Evolutionary conservation across 768 basidiomycete species (phyloP).

Genomic region (Kwoniella sp.): DNA sequence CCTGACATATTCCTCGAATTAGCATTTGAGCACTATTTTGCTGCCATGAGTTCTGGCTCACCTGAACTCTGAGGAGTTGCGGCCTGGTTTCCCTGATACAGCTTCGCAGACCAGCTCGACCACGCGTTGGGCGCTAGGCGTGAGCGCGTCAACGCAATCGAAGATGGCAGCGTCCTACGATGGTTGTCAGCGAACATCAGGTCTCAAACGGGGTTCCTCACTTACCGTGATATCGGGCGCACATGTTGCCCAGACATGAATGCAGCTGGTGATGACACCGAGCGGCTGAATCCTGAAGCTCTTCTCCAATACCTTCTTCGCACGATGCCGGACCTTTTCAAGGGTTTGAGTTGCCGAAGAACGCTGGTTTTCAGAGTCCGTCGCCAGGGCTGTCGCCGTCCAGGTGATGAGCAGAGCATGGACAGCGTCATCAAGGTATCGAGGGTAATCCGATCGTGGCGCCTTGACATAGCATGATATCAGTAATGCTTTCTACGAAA

Average conservation of each 20-base stretch:
- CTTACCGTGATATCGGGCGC: conserved; percentile 57
- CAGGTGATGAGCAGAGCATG: conserved; percentile 76
- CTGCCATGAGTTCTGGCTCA: conserved; percentile 4
- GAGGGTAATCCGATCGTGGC: conserved; percentile 67
- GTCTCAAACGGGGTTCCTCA: neutral
- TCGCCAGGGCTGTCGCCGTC: conserved; percentile 57
- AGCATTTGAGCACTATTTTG: too few species aligned
- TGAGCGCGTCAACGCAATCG: conserved; percentile 77
- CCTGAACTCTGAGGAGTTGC: conserved; percentile 17
- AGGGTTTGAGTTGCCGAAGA: conserved; percentile 60
- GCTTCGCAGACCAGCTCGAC: conserved; percentile 89
- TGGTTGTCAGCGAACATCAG: neutral
- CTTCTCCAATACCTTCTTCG: conserved; percentile 78
- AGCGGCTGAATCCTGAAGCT: conserved; percentile 76
- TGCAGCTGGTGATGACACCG: conserved; percentile 79
- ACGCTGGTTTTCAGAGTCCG: conserved; percentile 9
- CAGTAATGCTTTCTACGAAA: too few species aligned
- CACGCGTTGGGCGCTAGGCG: conserved; percentile 79
- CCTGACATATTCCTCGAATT: too few species aligned
- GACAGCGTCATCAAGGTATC: conserved; percentile 76
- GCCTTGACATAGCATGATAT: neutral
- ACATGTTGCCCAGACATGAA: conserved; percentile 72
- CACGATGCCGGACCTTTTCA: conserved; percentile 67
- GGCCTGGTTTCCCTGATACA: conserved; percentile 19
- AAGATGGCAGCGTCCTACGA: conserved; percentile 58